phyloP scores from a whole-genome alignment of 768 basidiomycete species.

The Boletellus emodensis region DNA sequence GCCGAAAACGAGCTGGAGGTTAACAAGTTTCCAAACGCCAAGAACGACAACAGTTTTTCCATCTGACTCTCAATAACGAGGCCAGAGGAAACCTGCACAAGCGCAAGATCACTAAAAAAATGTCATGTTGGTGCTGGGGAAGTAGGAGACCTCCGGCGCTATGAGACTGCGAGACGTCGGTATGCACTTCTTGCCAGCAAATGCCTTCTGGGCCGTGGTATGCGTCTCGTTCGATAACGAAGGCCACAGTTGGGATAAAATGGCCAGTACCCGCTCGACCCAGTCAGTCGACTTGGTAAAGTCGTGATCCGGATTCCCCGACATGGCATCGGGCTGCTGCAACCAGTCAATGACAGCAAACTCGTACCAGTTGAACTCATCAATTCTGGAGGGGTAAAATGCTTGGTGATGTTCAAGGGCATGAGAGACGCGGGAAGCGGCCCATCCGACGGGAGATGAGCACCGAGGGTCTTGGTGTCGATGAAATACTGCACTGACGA shows the following conservation, averaged over 20 bases:
- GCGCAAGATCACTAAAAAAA: slow-evolving; percentile 78
- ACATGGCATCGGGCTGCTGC: slow-evolving; percentile 39
- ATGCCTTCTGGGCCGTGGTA: slow-evolving; percentile 37
- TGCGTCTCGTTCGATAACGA: slow-evolving; percentile 49
- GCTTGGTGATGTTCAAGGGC: slow-evolving; percentile 61
- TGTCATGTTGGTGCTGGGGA: slow-evolving; percentile 72
- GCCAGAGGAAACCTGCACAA: slow-evolving; percentile 69
- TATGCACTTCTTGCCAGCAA: slow-evolving; percentile 45
- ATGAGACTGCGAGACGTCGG: slow-evolving; percentile 62
- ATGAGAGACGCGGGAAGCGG: slow-evolving; percentile 76
- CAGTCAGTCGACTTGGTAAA: slow-evolving; percentile 63
- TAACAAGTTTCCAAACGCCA: slow-evolving; percentile 88
- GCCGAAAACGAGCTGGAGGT: slow-evolving; percentile 90
- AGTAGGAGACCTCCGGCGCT: slow-evolving; percentile 71
- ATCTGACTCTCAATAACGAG: slow-evolving; percentile 58
- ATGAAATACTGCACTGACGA: slow-evolving; percentile 68
- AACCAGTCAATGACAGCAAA: slow-evolving; percentile 76
- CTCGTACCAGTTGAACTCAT: slow-evolving; percentile 71
- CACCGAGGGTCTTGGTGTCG: slow-evolving; percentile 53
- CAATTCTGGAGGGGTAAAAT: slow-evolving; percentile 51
- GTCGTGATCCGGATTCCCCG: slow-evolving; percentile 50
- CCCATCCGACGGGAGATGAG: slow-evolving; percentile 65
- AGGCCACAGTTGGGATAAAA: slow-evolving; percentile 71
- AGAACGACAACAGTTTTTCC: slow-evolving; percentile 69
- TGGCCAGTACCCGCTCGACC: slow-evolving; percentile 72